Conservation (phyloP, 192 early-diverging fungal genomes). For the Gigaspora rosea region DNA sequence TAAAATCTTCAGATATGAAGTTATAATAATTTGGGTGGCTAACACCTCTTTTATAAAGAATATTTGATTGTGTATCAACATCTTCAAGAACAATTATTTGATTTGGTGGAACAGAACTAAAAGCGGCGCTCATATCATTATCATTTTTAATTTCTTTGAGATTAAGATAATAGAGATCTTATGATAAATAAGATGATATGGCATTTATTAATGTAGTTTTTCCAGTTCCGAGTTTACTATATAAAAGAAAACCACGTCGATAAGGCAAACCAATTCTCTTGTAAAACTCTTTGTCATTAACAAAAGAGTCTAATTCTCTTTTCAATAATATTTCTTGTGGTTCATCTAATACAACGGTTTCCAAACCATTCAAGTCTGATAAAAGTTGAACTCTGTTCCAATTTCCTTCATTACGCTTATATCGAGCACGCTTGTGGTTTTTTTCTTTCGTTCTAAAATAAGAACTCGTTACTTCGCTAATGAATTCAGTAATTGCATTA, state of each 20-base stretch:
- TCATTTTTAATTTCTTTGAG: conserved; percentile 39
- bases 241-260: conserved; percentile 49
- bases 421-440: not conserved
- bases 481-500: conserved; percentile 6
- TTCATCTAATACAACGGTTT: conserved; percentile 54
- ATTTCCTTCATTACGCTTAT: not conserved
- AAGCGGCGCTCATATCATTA: conserved; percentile 39
- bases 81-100: conserved; percentile 59
- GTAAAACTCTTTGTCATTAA: conserved; percentile 57
- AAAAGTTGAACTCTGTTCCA: conserved; percentile 2
- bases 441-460: conserved; percentile 16
- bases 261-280: conserved; percentile 63
- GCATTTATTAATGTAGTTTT: conserved; percentile 46
- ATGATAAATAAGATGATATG: conserved; percentile 35
- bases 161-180: conserved; percentile 44
- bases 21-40: not conserved
- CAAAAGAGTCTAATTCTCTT: conserved; percentile 54
- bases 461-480: not conserved
- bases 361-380: conserved; percentile 40
- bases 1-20: not conserved
- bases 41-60: conserved; percentile 44
- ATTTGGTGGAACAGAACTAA: conserved; percentile 40
- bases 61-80: conserved; percentile 54
- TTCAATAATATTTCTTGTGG: conserved; percentile 48
- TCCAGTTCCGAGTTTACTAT: conserved; percentile 42